Base-by-base conservation (phyloP, 345 rosid species). In the Eucalyptus fibrosa region DNA sequence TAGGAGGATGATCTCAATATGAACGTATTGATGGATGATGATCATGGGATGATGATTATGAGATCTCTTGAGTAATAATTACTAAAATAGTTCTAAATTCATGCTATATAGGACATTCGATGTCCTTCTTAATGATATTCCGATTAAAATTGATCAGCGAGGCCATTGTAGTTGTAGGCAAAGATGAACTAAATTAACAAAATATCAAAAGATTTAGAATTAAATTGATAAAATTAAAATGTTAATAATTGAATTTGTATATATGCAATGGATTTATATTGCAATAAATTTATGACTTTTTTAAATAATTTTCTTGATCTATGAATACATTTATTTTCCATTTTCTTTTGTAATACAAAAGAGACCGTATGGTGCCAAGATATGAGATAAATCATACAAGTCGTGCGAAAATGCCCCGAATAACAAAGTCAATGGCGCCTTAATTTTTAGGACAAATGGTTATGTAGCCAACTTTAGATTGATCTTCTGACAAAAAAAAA, bases 211-310 rank as follows among this genome's bases (percentile, higher is more conserved):
- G 12, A 10, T 56, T 23, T 56, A 56, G 1, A 10, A 56, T 56
- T 24, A 24, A 23, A 56, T 56, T 56, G 13, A 0, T 0, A 23
- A 23, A 56, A 56, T 56, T 24, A 0, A 56, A 24, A 24, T 0
- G 4, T 1, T 56, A 0, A 56, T 23, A 0, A 56, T 23, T 24
- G 62, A 56, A 56, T 56, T 56, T 0, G 14, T 56, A 24, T 23
- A 10, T 2, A 56, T 56, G 1, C 0, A 24, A 24, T 24, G 4
- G 0, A 3, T 56, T 56, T n/a, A n/a, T n/a, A n/a, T n/a, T n/a
- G n/a, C n/a, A n/a, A n/a, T n/a, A n/a, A n/a, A n/a, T n/a, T n/a
- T 56, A 56, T 24, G 62, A 24, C n/a, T 0, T 56, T 23, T 56
- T 56, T 24, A 0, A 1, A 0, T 56, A 56, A 56, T 23, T 56